Conservation (phyloP, 2,329 filamentous ascomycete species). For the Xylariaceae sp. region DNA sequence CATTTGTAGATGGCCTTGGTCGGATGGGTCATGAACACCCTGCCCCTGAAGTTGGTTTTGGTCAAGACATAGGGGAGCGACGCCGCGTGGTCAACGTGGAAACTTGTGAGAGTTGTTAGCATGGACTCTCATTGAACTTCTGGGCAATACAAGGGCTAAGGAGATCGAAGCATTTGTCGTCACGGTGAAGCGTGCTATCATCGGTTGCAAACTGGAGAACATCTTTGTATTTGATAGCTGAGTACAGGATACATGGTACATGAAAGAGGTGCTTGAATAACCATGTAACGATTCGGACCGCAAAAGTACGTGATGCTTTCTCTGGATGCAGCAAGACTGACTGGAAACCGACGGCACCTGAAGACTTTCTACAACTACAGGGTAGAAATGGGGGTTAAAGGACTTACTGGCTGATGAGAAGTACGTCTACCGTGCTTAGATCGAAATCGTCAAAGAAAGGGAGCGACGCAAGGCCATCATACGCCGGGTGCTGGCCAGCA, state of each 20-base stretch:
- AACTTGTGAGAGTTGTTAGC: slow-evolving; percentile 53
- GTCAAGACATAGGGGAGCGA: slow-evolving; percentile 96
- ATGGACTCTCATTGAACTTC: slow-evolving; percentile 12
- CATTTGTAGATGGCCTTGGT: slow-evolving; percentile 99
- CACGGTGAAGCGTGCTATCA: slow-evolving; percentile 26
- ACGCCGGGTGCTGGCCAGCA: slow-evolving; percentile 92
- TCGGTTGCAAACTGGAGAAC: slow-evolving; percentile 29
- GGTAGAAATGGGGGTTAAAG: slow-evolving; percentile 17
- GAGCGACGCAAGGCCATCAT: slow-evolving; percentile 86
- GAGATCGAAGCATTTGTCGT: slow-evolving; percentile 8
- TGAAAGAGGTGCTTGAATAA: slow-evolving; percentile 13
- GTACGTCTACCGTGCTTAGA: slow-evolving; percentile 91
- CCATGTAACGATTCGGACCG: slow-evolving; percentile 14
- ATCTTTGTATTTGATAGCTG: slow-evolving; percentile 42
- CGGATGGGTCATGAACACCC: slow-evolving; percentile 98
- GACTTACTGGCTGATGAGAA: slow-evolving; percentile 98
- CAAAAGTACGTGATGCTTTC: slow-evolving; percentile 1
- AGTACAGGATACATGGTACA: slow-evolving; percentile 25
- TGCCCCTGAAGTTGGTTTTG: slow-evolving; percentile 95
- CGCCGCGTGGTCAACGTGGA: slow-evolving; percentile 96
- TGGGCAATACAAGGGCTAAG: neutral
- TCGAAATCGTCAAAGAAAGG: slow-evolving; percentile 99
- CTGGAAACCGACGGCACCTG: slow-evolving; percentile 23
- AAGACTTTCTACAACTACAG: slow-evolving; percentile 19
- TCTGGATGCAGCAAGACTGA: neutral